Conservation (phyloP, 192 early-diverging fungal genomes). For the Chytriomyces hyalinus region DNA sequence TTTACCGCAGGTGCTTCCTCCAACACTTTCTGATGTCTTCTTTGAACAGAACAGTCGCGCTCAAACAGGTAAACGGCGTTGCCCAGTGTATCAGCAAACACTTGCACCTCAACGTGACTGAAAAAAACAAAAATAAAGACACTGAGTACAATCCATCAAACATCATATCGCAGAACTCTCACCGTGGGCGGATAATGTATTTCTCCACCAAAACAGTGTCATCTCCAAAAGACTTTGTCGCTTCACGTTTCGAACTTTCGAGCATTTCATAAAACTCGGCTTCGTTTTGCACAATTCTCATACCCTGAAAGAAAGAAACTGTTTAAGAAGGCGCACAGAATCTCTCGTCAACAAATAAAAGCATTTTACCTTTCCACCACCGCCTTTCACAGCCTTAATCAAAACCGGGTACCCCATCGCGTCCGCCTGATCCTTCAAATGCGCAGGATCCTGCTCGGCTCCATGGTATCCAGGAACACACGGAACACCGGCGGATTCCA, state of each 20-base stretch:
- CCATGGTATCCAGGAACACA: conserved; percentile 96
- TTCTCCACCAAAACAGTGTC: conserved; percentile 91
- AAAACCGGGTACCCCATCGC: conserved; percentile 94
- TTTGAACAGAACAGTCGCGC: conserved; percentile 93
- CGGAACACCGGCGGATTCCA: conserved; percentile 84
- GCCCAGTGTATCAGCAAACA: conserved; percentile 88
- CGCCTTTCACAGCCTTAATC: conserved; percentile 97
- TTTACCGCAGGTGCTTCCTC: conserved; percentile 90
- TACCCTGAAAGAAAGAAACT: too few relatives aligned
- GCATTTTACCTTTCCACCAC: conserved; percentile 83
- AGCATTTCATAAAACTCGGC: conserved; percentile 86
- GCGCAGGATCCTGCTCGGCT: conserved; percentile 75
- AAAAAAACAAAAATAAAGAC: not conserved
- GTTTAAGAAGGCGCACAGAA: too few relatives aligned
- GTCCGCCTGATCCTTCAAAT: conserved; percentile 74
- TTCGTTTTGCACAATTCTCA: conserved; percentile 82
- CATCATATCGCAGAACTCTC: not conserved
- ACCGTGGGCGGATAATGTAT: conserved; percentile 81
- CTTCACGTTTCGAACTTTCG: conserved; percentile 82
- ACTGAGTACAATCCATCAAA: not conserved
- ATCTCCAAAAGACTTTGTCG: conserved; percentile 89
- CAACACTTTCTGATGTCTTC: conserved; percentile 94
- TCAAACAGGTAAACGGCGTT: conserved; percentile 94
- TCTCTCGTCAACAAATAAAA: too few relatives aligned
- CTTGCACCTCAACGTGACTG: conserved; percentile 92